Evolutionary conservation across 257 asterid genomes (phyloP).

Genomic region (Striga asiatica): DNA sequence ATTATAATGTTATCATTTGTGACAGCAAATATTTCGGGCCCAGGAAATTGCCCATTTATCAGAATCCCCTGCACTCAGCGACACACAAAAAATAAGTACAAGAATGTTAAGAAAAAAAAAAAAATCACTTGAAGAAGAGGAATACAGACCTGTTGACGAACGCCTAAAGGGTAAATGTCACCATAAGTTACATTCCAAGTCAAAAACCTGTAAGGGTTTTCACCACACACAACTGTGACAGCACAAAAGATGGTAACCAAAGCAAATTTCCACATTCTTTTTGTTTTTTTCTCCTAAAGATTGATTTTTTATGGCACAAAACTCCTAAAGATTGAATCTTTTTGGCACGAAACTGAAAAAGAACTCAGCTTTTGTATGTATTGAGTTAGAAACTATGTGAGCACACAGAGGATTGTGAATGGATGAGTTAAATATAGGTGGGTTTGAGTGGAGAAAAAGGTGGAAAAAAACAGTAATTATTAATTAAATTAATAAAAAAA

Average conservation of each 20-base stretch:
- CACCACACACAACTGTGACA: conserved; percentile 23
- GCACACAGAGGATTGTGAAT: not conserved
- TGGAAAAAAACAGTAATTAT: not conserved
- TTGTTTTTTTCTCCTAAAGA: conserved; percentile 10
- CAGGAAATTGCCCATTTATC: conserved; percentile 74
- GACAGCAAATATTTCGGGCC: conserved; percentile 50
- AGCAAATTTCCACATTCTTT: conserved; percentile 18
- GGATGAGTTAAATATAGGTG: conserved; percentile 16
- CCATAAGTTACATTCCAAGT: conserved; percentile 57
- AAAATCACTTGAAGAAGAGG: not conserved
- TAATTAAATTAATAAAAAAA: not conserved
- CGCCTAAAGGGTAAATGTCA: conserved; percentile 46
- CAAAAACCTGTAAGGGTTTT: conserved; percentile 51
- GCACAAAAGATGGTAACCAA: conserved; percentile 6
- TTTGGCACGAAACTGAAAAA: not conserved
- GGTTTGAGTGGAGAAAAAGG: not conserved
- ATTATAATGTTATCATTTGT: conserved; percentile 62
- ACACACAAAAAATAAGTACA: not conserved
- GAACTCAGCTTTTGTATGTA: conserved; percentile 1
- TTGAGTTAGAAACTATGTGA: not conserved
- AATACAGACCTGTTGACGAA: conserved; percentile 50
- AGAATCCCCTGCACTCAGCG: conserved; percentile 54
- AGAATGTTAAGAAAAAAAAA: not conserved
- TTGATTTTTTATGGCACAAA: not conserved
- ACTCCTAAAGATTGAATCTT: not conserved